phyloP scores from a whole-genome alignment of 2,329 filamentous ascomycete genomes.

The Colletotrichum karsti region DNA sequence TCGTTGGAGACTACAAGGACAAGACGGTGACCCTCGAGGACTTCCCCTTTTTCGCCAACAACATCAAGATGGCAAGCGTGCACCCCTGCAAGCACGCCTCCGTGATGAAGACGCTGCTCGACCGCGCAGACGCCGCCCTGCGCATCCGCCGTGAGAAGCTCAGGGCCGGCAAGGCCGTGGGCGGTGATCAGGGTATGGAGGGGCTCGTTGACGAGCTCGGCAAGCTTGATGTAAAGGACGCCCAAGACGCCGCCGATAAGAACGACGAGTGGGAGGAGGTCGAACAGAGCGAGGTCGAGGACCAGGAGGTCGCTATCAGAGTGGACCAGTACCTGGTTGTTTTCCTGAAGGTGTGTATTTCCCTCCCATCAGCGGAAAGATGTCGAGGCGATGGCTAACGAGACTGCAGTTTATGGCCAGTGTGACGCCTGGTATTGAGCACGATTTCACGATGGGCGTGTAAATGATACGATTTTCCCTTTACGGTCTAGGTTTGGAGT shows the following conservation, averaged over 20 bases:
- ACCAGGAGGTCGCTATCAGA: conserved; percentile 79
- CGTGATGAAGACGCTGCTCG: conserved; percentile 97
- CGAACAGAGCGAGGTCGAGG: conserved; percentile 67
- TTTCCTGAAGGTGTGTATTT: conserved; percentile 76
- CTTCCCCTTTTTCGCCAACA: conserved; percentile 92
- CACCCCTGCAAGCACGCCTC: conserved; percentile 97
- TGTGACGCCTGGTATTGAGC: conserved; percentile 96
- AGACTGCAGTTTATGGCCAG: conserved; percentile 74
- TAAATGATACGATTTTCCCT: conserved; percentile 55
- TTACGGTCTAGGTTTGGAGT: background rate
- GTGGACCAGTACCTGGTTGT: conserved; percentile 92
- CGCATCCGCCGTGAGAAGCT: conserved; percentile 89
- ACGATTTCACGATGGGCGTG: conserved; percentile 97
- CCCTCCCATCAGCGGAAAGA: background rate
- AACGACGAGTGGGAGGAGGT: conserved; percentile 72
- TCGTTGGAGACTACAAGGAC: conserved; percentile 95
- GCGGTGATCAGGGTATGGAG: conserved; percentile 73
- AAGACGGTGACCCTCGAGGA: conserved; percentile 99
- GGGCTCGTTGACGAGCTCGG: conserved; percentile 85
- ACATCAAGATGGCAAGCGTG: conserved; percentile 94
- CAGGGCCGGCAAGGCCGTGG: conserved; percentile 62
- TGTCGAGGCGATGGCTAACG: conserved; percentile 33
- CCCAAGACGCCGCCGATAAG: conserved; percentile 60
- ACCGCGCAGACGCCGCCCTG: conserved; percentile 91
- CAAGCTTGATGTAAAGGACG: conserved; percentile 66